phyloP scores from a whole-genome alignment of 345 rosid species.

The Cochlearia excelsa region DNA sequence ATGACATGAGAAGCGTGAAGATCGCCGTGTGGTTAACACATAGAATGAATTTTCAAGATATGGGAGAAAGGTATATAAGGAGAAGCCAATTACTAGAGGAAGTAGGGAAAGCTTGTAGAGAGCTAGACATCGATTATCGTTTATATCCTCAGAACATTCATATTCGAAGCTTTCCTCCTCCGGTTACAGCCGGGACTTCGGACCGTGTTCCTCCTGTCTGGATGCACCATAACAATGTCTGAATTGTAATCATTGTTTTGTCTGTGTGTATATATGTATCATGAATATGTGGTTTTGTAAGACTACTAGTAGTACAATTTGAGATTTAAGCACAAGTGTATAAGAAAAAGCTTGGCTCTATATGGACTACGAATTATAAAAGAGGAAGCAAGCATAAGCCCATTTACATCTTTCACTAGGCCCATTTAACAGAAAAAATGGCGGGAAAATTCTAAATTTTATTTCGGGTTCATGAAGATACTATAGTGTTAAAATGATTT shows the following conservation, averaged over 20 bases:
- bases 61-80: constrained; percentile 51
- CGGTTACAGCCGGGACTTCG: no score
- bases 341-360: no score
- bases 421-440: background rate
- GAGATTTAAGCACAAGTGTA: no score
- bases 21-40: constrained; percentile 67
- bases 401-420: background rate
- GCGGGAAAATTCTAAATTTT: constrained; percentile 25
- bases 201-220: constrained; percentile 22
- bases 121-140: constrained; percentile 17
- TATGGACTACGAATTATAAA: no score
- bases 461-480: constrained; percentile 1
- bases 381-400: no score
- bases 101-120: constrained; percentile 54
- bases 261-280: no score
- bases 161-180: background rate
- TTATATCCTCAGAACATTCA: background rate
- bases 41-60: constrained; percentile 66
- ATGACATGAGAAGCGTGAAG: constrained; percentile 44
- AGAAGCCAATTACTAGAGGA: constrained; percentile 65
- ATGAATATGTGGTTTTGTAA: no score
- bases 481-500: background rate
- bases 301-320: no score
- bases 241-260: no score
- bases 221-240: no score